Conservation (phyloP, 1,139 yeast species). For the Scheffersomyces insectosa region DNA sequence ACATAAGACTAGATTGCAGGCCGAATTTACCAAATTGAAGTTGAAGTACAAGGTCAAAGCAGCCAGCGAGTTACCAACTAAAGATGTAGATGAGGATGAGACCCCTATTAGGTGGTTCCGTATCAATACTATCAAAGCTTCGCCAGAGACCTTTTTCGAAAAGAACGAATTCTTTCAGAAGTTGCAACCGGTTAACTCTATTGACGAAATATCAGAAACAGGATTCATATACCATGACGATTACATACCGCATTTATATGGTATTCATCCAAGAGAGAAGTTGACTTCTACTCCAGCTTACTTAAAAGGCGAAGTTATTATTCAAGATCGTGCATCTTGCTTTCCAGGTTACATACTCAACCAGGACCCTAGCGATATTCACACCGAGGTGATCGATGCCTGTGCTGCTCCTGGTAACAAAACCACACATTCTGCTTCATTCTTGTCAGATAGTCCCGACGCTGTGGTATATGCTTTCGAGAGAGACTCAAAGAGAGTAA, state of each 20-base stretch:
- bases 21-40: slow-evolving; percentile 79
- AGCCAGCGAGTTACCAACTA: slow-evolving; percentile 35
- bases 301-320: slow-evolving; percentile 72
- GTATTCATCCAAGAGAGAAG: slow-evolving; percentile 74
- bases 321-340: slow-evolving; percentile 96
- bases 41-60: slow-evolving; percentile 59
- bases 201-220: slow-evolving; percentile 45
- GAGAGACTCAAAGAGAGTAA: slow-evolving; percentile 71
- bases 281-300: slow-evolving; percentile 68
- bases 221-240: slow-evolving; percentile 71
- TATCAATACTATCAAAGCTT: slow-evolving; percentile 58
- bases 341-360: slow-evolving; percentile 86
- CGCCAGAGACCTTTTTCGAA: slow-evolving; percentile 41
- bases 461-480: slow-evolving; percentile 79
- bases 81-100: slow-evolving; percentile 47
- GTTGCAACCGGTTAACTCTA: slow-evolving; percentile 47
- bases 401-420: slow-evolving; percentile 99
- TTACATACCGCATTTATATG: slow-evolving; percentile 73
- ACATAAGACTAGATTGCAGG: slow-evolving; percentile 77
- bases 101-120: slow-evolving; percentile 92
- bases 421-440: slow-evolving; percentile 87
- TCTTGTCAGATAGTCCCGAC: slow-evolving; percentile 27
- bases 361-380: slow-evolving; percentile 48
- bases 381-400: slow-evolving; percentile 74
- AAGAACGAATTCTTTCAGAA: slow-evolving; percentile 41